Conservation (phyloP, 306 rosid species). For the Vigna trinervia region DNA sequence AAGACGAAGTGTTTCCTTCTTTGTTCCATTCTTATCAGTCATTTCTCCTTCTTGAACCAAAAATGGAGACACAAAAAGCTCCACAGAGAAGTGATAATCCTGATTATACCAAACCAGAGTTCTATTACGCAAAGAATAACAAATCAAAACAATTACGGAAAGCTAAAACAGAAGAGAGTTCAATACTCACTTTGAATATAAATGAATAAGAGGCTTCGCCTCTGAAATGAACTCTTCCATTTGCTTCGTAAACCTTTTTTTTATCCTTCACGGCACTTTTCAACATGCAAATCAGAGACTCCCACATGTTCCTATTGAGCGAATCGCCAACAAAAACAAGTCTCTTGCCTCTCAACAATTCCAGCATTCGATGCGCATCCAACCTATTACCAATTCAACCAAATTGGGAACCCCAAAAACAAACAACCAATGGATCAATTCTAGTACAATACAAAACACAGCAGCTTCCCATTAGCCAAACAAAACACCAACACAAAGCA, state of each 20-base stretch:
- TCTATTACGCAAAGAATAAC: conserved; percentile 22
- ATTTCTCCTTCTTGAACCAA: conserved; percentile 93
- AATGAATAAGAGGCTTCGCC: conserved; percentile 92
- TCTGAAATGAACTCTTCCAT: conserved; percentile 79
- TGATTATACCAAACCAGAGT: conserved; percentile 39
- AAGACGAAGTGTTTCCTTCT: conserved; percentile 90
- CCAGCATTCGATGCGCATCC: conserved; percentile 74
- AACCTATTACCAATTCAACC: conserved; percentile 50
- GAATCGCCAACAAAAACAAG: conserved; percentile 97
- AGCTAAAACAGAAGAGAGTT: not conserved
- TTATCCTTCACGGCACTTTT: conserved; percentile 73
- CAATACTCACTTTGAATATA: conserved; percentile 66
- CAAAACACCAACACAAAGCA: not conserved
- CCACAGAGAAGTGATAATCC: conserved; percentile 85
- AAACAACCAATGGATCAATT: conserved; percentile 3
- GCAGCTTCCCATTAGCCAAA: not conserved
- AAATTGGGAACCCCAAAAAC: conserved; percentile 22
- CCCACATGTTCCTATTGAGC: conserved; percentile 99
- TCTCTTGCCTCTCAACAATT: conserved; percentile 79
- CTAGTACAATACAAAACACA: not conserved
- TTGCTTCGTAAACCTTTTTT: conserved; percentile 72
- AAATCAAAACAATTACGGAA: conserved; percentile 2
- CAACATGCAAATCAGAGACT: conserved; percentile 87
- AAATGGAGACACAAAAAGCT: conserved; percentile 94
- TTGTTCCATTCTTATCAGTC: conserved; percentile 69